Conservation (phyloP, 805 yeast genomes). For the Candida piceae region DNA sequence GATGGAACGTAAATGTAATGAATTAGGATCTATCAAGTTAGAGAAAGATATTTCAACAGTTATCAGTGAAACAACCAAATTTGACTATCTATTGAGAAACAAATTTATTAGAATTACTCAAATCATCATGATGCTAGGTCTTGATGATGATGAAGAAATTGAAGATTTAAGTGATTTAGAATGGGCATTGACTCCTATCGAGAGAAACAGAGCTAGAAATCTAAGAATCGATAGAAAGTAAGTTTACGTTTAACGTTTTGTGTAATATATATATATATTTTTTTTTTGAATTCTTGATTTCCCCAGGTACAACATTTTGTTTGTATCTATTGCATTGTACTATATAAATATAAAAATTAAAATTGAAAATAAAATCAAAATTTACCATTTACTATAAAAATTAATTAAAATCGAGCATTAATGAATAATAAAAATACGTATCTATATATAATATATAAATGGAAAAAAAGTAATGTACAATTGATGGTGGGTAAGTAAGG, state of each 20-base stretch:
- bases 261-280: too few species aligned
- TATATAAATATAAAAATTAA: too few species aligned
- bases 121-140: constrained; percentile 71
- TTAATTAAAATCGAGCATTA: too few species aligned
- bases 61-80: constrained; percentile 68
- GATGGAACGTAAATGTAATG: constrained; percentile 65
- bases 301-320: too few species aligned
- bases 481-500: too few species aligned
- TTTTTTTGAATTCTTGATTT: too few species aligned
- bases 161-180: constrained; percentile 30
- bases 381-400: too few species aligned
- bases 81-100: constrained; percentile 70
- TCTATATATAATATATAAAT: neutral
- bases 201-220: constrained; percentile 57
- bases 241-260: too few species aligned
- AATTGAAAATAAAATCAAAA: too few species aligned
- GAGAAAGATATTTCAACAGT: constrained; percentile 77
- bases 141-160: constrained; percentile 59
- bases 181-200: constrained; percentile 79
- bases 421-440: too few species aligned
- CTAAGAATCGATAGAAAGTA: constrained; percentile 44
- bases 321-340: too few species aligned
- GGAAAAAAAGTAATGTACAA: too few species aligned
- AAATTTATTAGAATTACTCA: constrained; percentile 80
- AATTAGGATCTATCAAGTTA: constrained; percentile 74